phyloP scores from a whole-genome alignment of 208 protist genomes.

The Borovskyia barvae region DNA sequence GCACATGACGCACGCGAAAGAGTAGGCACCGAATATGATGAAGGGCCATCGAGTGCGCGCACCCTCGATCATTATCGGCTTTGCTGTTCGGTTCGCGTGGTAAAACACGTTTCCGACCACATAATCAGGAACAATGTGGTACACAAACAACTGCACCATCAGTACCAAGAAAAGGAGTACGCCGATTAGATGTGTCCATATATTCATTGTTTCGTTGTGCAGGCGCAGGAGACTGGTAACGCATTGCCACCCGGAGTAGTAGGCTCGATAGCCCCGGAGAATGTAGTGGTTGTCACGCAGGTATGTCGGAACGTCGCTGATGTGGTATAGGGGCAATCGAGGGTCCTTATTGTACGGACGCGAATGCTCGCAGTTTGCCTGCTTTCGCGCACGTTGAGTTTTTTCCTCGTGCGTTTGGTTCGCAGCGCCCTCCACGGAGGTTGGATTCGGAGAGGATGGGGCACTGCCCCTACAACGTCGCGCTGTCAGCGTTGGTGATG shows the following conservation, averaged over 20 bases:
- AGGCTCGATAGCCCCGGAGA: constrained; percentile 55
- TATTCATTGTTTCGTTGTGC: constrained; percentile 89
- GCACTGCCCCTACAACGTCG: background rate
- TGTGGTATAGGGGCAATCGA: constrained; percentile 43
- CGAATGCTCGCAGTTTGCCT: constrained; percentile 1
- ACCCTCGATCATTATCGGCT: constrained; percentile 5
- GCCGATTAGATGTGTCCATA: constrained; percentile 80
- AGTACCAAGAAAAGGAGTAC: constrained; percentile 62
- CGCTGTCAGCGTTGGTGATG: background rate
- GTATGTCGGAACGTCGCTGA: constrained; percentile 41
- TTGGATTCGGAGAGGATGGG: background rate
- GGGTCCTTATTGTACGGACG: constrained; percentile 25
- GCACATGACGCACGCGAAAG: constrained; percentile 69
- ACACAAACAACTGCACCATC: constrained; percentile 34
- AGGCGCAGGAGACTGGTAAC: constrained; percentile 63
- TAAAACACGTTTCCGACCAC: constrained; percentile 16
- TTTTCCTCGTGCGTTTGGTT: background rate
- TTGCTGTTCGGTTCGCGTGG: constrained; percentile 12
- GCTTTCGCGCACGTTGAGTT: background rate
- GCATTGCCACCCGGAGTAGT: constrained; percentile 55
- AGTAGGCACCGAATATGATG: constrained; percentile 70
- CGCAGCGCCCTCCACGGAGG: background rate
- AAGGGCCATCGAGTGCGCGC: constrained; percentile 29
- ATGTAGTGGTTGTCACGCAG: constrained; percentile 57
- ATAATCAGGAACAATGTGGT: constrained; percentile 28